Conservation (phyloP, 2,329 filamentous ascomycete genomes). For the Aspergillus unguis region DNA sequence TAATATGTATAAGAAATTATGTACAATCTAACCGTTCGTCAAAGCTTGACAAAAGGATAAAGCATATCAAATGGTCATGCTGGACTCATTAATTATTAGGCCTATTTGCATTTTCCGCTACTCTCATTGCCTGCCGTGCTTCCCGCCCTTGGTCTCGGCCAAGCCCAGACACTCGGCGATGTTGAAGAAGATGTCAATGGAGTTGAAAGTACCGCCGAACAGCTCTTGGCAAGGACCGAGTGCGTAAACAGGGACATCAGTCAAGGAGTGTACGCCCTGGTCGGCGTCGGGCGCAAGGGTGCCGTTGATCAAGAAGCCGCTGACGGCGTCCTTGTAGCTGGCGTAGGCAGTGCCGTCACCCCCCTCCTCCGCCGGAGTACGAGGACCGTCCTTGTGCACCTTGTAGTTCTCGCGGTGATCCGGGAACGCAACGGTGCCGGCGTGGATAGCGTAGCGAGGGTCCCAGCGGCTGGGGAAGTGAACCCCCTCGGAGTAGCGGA, state of each 20-base stretch:
- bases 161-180: conserved; percentile 41
- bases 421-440: conserved; percentile 67
- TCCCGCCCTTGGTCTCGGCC: conserved; percentile 20
- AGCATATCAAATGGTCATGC: neutral
- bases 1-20: too few relatives aligned
- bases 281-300: conserved; percentile 62
- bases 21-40: too few relatives aligned
- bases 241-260: conserved; percentile 75
- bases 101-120: neutral
- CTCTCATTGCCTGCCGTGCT: neutral
- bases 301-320: conserved; percentile 72
- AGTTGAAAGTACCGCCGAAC: conserved; percentile 55
- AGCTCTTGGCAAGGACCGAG: conserved; percentile 73
- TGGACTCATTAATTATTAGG: neutral
- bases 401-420: conserved; percentile 75
- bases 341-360: conserved; percentile 57
- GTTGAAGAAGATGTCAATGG: conserved; percentile 41
- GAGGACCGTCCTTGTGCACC: conserved; percentile 64
- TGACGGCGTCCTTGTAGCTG: conserved; percentile 63
- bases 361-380: conserved; percentile 56
- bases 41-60: neutral
- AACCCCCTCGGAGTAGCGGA: conserved; percentile 66
- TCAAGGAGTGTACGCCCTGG: conserved; percentile 73
- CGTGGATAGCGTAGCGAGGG: conserved; percentile 75
- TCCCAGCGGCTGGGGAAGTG: conserved; percentile 84